phyloP scores from a whole-genome alignment of 345 rosid species.

The Citrus mangshanensis region DNA sequence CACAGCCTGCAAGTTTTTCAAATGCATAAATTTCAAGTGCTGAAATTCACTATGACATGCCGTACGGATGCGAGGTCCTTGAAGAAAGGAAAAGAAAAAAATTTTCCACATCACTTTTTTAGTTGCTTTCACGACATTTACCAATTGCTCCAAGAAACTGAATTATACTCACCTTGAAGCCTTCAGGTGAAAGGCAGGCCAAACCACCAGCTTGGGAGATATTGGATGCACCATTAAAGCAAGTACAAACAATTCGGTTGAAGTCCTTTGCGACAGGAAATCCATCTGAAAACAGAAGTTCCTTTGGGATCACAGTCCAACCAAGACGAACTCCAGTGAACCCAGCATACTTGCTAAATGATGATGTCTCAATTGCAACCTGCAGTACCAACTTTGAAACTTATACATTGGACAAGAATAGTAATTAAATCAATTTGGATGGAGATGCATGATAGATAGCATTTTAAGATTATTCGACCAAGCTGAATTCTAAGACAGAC shows the following conservation, averaged over 20 bases:
- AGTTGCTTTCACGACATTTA: not conserved
- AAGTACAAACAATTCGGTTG: slow-evolving; percentile 78
- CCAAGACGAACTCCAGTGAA: slow-evolving; percentile 96
- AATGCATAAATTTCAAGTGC: not conserved
- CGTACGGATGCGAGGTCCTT: not conserved
- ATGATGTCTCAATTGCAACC: slow-evolving; percentile 92
- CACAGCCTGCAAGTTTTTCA: slow-evolving; percentile 64
- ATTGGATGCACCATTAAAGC: slow-evolving; percentile 94
- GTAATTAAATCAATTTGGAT: not conserved
- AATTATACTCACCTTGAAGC: slow-evolving; percentile 35
- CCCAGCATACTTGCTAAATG: slow-evolving; percentile 95
- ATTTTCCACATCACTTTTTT: not conserved
- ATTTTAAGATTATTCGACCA: not conserved
- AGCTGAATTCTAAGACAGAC: not conserved
- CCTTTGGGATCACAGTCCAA: slow-evolving; percentile 89
- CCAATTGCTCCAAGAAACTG: not conserved
- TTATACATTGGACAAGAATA: not conserved
- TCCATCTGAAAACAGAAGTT: slow-evolving; percentile 84
- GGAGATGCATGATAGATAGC: not conserved
- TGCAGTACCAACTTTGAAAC: slow-evolving; percentile 21
- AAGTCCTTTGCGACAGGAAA: slow-evolving; percentile 89
- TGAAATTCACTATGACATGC: not conserved
- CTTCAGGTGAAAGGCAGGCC: slow-evolving; percentile 89
- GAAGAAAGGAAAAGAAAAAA: not conserved
- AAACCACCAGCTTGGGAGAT: slow-evolving; percentile 89